Percentiles rank a stretch among this genome's conserved stretches.
Evolutionary conservation across 1,284 basidiomycete genomes (phyloP).

Genomic region (Takashimella tepidaria): DNA sequence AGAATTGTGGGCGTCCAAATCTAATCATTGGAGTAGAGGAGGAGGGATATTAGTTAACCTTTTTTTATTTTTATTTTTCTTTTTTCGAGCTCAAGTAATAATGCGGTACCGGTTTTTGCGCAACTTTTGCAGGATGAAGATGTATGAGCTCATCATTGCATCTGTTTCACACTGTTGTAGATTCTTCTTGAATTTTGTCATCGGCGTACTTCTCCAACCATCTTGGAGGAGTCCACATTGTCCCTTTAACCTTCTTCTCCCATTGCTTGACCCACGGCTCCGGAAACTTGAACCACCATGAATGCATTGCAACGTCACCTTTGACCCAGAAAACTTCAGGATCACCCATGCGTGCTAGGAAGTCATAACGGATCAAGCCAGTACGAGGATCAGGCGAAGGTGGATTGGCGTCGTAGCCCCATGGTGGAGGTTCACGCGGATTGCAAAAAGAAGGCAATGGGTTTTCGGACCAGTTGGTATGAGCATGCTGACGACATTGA

Average conservation of each 20-base stretch:
- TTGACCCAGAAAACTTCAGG: conserved; percentile 12
- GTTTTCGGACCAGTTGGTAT: background rate
- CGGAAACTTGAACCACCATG: conserved; percentile 20
- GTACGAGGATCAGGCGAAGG: conserved; percentile 19
- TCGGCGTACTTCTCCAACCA: conserved; percentile 12
- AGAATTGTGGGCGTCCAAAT: too few relatives aligned
- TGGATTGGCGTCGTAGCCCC: conserved; percentile 16
- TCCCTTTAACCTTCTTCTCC: conserved; percentile 14
- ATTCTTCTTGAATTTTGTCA: too few relatives aligned
- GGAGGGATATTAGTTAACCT: too few relatives aligned
- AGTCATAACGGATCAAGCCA: conserved; percentile 19
- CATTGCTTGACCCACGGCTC: conserved; percentile 17
- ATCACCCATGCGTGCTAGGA: conserved; percentile 18
- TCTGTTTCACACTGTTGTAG: too few relatives aligned
- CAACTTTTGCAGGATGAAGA: too few relatives aligned
- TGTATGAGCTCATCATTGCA: too few relatives aligned
- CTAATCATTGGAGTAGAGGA: too few relatives aligned
- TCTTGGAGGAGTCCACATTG: conserved; percentile 18
- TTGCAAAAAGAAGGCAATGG: conserved; percentile 12
- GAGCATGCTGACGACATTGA: conserved; percentile 12
- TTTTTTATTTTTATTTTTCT: too few relatives aligned
- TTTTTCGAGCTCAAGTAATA: too few relatives aligned
- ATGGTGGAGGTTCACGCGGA: conserved; percentile 12
- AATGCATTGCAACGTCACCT: conserved; percentile 20
- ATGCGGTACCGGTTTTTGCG: too few relatives aligned